These are phyloP conservation scores for Trichoderma gracile DNA, from an alignment of 2,329 filamentous ascomycete species.

Conservation along the genomic window DNA sequence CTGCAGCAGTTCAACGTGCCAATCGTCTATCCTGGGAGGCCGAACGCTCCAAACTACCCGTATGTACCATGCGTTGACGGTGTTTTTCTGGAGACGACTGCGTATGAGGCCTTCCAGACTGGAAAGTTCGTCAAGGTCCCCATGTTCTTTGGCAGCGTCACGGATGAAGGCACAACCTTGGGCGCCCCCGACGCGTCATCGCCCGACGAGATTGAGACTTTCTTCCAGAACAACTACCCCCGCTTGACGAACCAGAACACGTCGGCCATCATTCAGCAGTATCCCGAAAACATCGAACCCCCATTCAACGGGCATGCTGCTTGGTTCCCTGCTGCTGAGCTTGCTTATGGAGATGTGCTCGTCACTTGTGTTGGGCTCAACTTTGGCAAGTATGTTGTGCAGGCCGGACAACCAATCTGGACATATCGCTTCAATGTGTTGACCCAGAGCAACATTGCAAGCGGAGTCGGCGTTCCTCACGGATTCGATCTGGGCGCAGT, in stretches of 20 bases:
- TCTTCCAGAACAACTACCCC: constrained; percentile 22
- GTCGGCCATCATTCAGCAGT: constrained; percentile 19
- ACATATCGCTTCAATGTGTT: constrained; percentile 25
- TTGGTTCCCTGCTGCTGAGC: constrained; percentile 22
- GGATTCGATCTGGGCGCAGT: constrained; percentile 64
- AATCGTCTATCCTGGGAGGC: constrained; percentile 36
- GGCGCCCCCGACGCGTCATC: constrained; percentile 22
- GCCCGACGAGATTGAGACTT: constrained; percentile 1
- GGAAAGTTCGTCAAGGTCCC: constrained; percentile 57
- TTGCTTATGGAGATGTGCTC: constrained; percentile 23
- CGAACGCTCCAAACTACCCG: constrained; percentile 48
- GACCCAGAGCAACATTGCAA: constrained; percentile 41
- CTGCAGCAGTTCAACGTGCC: constrained; percentile 47
- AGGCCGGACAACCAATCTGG: constrained; percentile 18
- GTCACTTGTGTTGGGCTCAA: constrained; percentile 21
- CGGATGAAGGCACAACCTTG: constrained; percentile 43
- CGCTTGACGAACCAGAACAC: constrained; percentile 5
- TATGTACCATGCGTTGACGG: constrained; percentile 58
- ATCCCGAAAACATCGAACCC: constrained; percentile 19
- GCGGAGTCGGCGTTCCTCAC: constrained; percentile 63
- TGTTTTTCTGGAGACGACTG: constrained; percentile 50
- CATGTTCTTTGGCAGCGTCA: constrained; percentile 47
- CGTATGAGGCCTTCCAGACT: constrained; percentile 50
- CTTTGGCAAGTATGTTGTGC: constrained; percentile 23
- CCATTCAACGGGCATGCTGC: constrained; percentile 12